Evolutionary conservation across 2,329 filamentous ascomycete genomes (phyloP).

Genomic region (Phialophora expanda): DNA sequence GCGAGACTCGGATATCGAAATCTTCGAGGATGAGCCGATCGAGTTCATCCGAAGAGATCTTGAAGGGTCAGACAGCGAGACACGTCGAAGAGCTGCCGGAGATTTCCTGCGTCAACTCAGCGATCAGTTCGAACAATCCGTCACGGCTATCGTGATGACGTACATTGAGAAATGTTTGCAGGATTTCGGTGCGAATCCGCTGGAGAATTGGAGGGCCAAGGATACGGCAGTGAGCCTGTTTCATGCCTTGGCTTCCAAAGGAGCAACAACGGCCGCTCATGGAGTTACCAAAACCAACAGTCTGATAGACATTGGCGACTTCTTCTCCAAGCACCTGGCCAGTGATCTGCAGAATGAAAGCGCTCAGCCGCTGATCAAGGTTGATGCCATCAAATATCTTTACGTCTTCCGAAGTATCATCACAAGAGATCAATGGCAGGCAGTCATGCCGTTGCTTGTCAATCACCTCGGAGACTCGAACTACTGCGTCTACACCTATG

Average conservation of each 20-base stretch:
- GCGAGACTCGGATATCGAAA: slow-evolving; percentile 89
- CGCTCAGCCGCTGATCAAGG: slow-evolving; percentile 85
- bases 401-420: slow-evolving; percentile 97
- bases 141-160: slow-evolving; percentile 83
- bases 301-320: slow-evolving; percentile 87
- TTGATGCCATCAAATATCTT: slow-evolving; percentile 97
- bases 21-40: slow-evolving; percentile 98
- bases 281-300: slow-evolving; percentile 90
- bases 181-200: slow-evolving; percentile 70
- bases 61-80: slow-evolving; percentile 95
- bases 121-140: slow-evolving; percentile 82
- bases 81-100: slow-evolving; percentile 85
- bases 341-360: slow-evolving; percentile 77
- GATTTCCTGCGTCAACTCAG: slow-evolving; percentile 91
- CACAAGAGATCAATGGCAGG: slow-evolving; percentile 88
- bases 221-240: slow-evolving; percentile 98
- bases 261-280: slow-evolving; percentile 80
- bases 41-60: slow-evolving; percentile 95
- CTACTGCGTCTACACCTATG: slow-evolving; percentile 97
- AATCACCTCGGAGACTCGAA: slow-evolving; percentile 88
- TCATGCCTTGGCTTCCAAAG: slow-evolving; percentile 91
- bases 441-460: slow-evolving; percentile 85
- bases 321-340: slow-evolving; percentile 92
- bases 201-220: slow-evolving; percentile 90
- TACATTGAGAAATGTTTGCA: slow-evolving; percentile 86